Evolutionary conservation across 2,329 filamentous ascomycete species (phyloP), one percentile per base, ranked within the genome.

Genomic region (Pseudophaeomoniella oleicola): DNA sequence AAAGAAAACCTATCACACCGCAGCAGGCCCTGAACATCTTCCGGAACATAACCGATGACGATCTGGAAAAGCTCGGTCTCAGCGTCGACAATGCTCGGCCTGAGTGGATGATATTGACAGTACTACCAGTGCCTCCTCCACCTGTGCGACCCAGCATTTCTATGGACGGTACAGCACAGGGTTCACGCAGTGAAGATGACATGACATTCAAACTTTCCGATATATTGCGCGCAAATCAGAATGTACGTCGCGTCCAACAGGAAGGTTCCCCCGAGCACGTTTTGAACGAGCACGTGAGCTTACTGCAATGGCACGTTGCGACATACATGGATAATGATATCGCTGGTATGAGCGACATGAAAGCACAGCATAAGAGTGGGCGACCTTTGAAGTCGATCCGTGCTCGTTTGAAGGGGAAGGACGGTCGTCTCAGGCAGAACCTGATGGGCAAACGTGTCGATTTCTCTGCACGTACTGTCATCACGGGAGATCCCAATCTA

Each of bases 281-380:
- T 46, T 75, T 86, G 12, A 74, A 78, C 40, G 90, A 98, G 51
- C 96, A 94, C 40, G 85, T 94, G 58, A 77, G 80, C 44, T 66
- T 98, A 19, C 67, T 99, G 27, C 92, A 99, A 55, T 99, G 94
- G 54, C 92, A 98, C 53, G 87, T 98, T 41, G 92, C 92, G 31
- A 98, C 92, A 1, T 93, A 94, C 62, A 98, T 99, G 92, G 90
- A 98, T 61, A 99, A 98, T 51, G 88, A 98, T 56, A 94, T 96
- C 60, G 90, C 92, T 44, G 87, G 88, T 35, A 79, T 92, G 49
- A 90, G 90, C 2, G 32, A 18, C 6, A 17, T 34, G 16, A 86
- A 90, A 49, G 88, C 90, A 2, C 69, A 96, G 53, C 92, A 98
- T 54, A 98, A 98, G 68, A 94, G 86, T 39, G 92, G 92, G 34